phyloP scores from a whole-genome alignment of 768 basidiomycete species.

The Trametes elegans region DNA sequence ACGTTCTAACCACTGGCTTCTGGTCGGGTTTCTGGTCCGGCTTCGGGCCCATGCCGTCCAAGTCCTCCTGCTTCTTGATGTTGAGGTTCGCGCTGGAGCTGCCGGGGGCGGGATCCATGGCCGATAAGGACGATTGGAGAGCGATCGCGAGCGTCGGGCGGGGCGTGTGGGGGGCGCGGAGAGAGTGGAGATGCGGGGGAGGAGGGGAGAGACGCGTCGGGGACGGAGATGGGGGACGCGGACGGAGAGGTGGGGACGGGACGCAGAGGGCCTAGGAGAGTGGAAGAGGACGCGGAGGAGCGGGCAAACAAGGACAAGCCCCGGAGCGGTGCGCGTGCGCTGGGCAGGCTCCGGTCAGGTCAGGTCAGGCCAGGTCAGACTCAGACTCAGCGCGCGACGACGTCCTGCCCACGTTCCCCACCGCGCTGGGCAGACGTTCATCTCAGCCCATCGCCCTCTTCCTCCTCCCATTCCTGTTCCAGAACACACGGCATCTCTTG shows the following conservation, averaged over 20 bases:
- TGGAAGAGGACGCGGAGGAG: not conserved
- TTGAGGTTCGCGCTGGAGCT: conserved; percentile 13
- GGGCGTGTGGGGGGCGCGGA: not conserved
- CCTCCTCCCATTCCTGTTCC: not conserved
- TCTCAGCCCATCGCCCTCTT: conserved; percentile 1
- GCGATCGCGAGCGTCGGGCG: not conserved
- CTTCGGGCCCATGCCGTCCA: conserved; percentile 44
- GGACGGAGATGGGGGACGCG: conserved; percentile 9
- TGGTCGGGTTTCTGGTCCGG: conserved; percentile 55
- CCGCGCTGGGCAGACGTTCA: not conserved
- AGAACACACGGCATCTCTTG: conserved; percentile 13
- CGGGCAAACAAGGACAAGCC: conserved; percentile 25
- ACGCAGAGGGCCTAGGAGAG: conserved; percentile 7
- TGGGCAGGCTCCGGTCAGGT: not conserved
- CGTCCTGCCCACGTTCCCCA: conserved; percentile 7
- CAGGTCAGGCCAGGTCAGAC: not conserved
- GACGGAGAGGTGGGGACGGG: conserved; percentile 5
- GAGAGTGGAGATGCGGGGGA: not conserved
- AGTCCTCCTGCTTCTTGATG: conserved; percentile 64
- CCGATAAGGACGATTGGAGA: conserved; percentile 4
- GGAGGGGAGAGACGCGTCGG: conserved; percentile 2
- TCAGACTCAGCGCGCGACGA: no score
- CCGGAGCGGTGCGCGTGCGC: not conserved
- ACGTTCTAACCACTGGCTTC: conserved; percentile 72
- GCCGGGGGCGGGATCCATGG: conserved; percentile 27